Base-by-base conservation (phyloP, 257 asterid genomes). In the Phtheirospermum japonicum region DNA sequence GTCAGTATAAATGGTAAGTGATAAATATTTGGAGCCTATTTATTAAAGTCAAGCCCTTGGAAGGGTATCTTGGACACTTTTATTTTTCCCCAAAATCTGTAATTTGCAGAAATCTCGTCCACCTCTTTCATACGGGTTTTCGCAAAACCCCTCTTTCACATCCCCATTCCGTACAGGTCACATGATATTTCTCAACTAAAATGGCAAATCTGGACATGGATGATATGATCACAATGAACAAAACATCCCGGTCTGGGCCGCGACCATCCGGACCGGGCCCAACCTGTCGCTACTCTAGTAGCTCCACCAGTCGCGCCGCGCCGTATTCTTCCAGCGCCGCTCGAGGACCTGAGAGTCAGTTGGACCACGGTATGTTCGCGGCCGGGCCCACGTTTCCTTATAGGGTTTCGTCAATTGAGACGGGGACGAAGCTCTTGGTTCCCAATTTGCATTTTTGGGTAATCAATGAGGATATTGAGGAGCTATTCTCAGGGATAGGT, bases 391-490 rank as follows among this genome's bases (percentile, higher is more conserved):
- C 65, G 68, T 10, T 52, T 54, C 51, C 58, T 8, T 20, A 54
- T 53, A 69, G 32, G 71, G 74, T 14, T 20, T 39, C 30, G 36
- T 16, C 19, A 11, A 45, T 63, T 26, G 74, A 70, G 57, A 59
- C 63, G 9, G 85, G 74, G 64, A 66, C 74, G 7, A 76, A 68
- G 74, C 78, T 85, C 17, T 74, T 71, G 20, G 56, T 85, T 40
- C 80, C 94, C 32, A 82, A 85, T 72, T 70, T 85, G 82, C 67
- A 69, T 53, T 60, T n/a, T n/a, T n/a, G n/a, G n/a, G n/a, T n/a
- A n/a, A n/a, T n/a, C n/a, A n/a, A n/a, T n/a, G n/a, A n/a, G 5
- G 94, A 85, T 69, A 64, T 85, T 70, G 50, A 84, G 88, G 65
- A 75, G 45, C 70, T 82, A 59, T 84, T 84, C 76, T 71, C 84